Conservation (phyloP, 192 early-diverging fungal genomes). For the Haplosporangium gracile region DNA sequence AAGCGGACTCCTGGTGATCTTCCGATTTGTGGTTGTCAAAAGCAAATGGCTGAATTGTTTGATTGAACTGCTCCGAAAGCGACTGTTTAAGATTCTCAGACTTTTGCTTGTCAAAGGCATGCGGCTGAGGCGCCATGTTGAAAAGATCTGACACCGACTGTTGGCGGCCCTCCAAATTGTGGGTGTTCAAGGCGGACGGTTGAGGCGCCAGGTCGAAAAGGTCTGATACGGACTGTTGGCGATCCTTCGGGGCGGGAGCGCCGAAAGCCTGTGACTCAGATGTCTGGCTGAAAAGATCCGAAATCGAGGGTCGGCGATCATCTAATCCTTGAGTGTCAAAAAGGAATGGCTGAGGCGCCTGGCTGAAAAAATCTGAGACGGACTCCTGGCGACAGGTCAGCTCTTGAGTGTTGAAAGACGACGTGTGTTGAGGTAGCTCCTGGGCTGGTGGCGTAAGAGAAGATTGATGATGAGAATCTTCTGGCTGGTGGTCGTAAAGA, state of each 20-base stretch:
- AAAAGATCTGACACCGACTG: neutral
- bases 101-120: neutral
- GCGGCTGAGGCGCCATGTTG: neutral
- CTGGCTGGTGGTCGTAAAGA: neutral
- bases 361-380: neutral
- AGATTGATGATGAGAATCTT: neutral
- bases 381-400: neutral
- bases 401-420: neutral
- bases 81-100: neutral
- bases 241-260: neutral
- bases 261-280: neutral
- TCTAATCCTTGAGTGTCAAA: neutral
- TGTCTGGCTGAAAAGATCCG: neutral
- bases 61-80: neutral
- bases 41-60: neutral
- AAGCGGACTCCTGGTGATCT: neutral
- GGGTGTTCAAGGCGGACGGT: neutral
- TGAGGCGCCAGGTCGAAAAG: neutral
- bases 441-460: neutral
- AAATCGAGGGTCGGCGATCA: neutral
- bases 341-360: neutral
- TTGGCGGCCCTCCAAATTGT: neutral
- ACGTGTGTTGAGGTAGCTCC: neutral
- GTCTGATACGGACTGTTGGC: neutral
- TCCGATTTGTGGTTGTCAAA: neutral